phyloP scores from a whole-genome alignment of 108 stramenopile species.

The Skeletonema grethae region DNA sequence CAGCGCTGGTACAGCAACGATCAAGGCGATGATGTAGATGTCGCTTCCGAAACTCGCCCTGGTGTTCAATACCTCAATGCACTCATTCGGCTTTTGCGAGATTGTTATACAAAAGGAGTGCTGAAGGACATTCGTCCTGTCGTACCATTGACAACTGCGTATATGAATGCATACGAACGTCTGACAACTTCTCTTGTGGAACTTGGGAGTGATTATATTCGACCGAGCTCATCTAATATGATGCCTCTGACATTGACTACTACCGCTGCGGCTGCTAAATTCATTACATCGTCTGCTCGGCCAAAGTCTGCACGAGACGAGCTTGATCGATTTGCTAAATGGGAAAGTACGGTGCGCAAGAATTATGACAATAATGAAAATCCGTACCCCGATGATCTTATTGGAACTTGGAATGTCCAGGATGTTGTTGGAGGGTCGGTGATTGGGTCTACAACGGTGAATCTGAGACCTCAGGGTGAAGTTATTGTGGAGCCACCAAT shows the following conservation, averaged over 20 bases:
- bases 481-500: conserved; percentile 69
- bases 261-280: conserved; percentile 45
- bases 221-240: conserved; percentile 45
- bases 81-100: conserved; percentile 63
- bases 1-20: conserved; percentile 82
- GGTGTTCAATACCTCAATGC: conserved; percentile 82
- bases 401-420: conserved; percentile 79
- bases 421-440: conserved; percentile 79
- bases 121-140: conserved; percentile 62
- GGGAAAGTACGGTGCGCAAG: conserved; percentile 78
- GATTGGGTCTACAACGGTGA: conserved; percentile 72
- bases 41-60: conserved; percentile 55
- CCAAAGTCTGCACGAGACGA: conserved; percentile 78
- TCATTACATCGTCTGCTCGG: conserved; percentile 30
- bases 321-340: conserved; percentile 78
- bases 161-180: conserved; percentile 76
- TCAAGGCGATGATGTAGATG: conserved; percentile 9
- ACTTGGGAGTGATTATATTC: conserved; percentile 83
- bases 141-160: conserved; percentile 63
- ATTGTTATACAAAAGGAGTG: conserved; percentile 73
- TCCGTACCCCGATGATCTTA: conserved; percentile 78
- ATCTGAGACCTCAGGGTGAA: conserved; percentile 61
- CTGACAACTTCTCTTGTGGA: conserved; percentile 70
- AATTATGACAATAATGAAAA: conserved; percentile 39
- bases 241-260: conserved; percentile 49